These are phyloP conservation scores for Aspergillus cristatus DNA, from an alignment of 495 filamentous ascomycete species.

Conservation along the genomic window DNA sequence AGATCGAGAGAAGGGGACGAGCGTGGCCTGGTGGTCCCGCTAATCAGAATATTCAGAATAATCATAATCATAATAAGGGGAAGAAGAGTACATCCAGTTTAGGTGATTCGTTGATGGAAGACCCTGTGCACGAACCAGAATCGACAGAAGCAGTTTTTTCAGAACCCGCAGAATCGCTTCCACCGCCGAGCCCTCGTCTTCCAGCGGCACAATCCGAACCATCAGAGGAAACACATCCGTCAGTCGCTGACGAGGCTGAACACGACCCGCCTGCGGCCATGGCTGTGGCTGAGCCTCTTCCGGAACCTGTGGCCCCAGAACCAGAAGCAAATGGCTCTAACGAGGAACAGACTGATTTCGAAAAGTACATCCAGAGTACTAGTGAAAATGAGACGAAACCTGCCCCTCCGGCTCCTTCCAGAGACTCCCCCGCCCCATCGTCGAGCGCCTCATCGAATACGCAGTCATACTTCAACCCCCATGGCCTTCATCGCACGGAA, in stretches of 20 bases:
- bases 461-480: slow-evolving; percentile 44
- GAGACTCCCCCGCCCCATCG: slow-evolving; percentile 27
- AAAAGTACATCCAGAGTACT: slow-evolving; percentile 37
- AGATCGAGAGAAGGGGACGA: slow-evolving; percentile 51
- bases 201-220: background rate
- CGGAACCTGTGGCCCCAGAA: slow-evolving; percentile 15
- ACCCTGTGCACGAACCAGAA: slow-evolving; percentile 5
- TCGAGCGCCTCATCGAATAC: slow-evolving; percentile 33
- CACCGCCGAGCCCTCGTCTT: background rate
- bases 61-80: slow-evolving; percentile 9
- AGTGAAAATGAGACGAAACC: slow-evolving; percentile 26
- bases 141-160: background rate
- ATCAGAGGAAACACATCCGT: slow-evolving; percentile 2
- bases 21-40: slow-evolving; percentile 45
- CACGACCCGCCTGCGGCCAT: slow-evolving; percentile 15
- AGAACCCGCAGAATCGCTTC: background rate
- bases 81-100: slow-evolving; percentile 13
- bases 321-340: slow-evolving; percentile 4
- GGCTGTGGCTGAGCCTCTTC: slow-evolving; percentile 23
- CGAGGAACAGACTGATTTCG: slow-evolving; percentile 30
- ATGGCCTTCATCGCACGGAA: slow-evolving; percentile 48
- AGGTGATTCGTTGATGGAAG: slow-evolving; percentile 3
- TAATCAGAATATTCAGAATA: slow-evolving; percentile 5
- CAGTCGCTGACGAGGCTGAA: too few relatives aligned
- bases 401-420: slow-evolving; percentile 31